A percentile compares a stretch with the other conserved stretches of the same genome.
phyloP scores from a whole-genome alignment of 768 basidiomycete species.

The Trametes villosa region DNA sequence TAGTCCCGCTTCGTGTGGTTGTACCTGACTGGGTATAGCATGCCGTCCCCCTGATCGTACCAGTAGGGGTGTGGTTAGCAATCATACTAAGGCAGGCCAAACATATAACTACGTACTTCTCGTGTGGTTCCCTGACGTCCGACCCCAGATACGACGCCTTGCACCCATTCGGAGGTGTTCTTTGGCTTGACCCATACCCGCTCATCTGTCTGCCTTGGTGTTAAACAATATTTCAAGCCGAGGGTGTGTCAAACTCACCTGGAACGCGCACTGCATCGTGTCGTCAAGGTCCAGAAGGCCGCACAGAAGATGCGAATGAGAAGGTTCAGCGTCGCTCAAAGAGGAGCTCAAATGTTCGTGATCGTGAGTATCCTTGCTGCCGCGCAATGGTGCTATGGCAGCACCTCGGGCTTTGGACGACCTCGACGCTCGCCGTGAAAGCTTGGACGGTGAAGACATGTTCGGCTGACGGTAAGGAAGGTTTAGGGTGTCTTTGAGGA shows the following conservation, averaged over 20 bases:
- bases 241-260: slow-evolving; percentile 39
- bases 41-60: slow-evolving; percentile 46
- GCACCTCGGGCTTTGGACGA: not conserved
- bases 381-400: not conserved
- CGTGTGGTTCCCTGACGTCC: slow-evolving; percentile 52
- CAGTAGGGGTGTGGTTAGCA: not conserved
- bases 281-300: slow-evolving; percentile 17
- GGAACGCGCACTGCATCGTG: slow-evolving; percentile 49
- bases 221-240: not conserved
- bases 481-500: no score
- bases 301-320: slow-evolving; percentile 8
- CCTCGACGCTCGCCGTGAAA: not conserved
- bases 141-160: slow-evolving; percentile 51
- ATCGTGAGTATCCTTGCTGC: not conserved
- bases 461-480: no score
- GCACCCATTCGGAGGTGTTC: slow-evolving; percentile 52
- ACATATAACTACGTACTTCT: slow-evolving; percentile 40
- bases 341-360: not conserved
- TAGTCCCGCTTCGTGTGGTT: slow-evolving; percentile 54
- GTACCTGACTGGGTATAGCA: slow-evolving; percentile 60
- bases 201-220: slow-evolving; percentile 45
- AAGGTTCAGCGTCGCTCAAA: slow-evolving; percentile 16
- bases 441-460: not conserved
- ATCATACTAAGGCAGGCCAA: not conserved
- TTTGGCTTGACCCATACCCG: slow-evolving; percentile 56